Percentiles rank a stretch among this genome's conserved stretches.
Evolutionary conservation across 2,329 filamentous ascomycete genomes (phyloP).

Genomic region (Aspergillaceae sp.): DNA sequence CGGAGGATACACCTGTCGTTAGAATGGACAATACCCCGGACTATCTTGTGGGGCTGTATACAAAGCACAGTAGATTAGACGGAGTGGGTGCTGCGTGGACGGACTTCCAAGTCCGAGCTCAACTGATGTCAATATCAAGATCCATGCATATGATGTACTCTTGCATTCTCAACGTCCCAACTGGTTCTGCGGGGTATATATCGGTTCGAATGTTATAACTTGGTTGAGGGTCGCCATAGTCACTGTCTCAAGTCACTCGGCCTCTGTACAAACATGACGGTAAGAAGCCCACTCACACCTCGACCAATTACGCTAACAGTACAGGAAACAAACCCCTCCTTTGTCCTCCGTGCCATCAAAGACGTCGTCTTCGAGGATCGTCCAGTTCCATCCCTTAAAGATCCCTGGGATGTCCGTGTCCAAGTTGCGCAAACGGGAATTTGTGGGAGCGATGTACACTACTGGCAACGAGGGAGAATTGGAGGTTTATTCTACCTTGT

Average conservation of each 20-base stretch:
- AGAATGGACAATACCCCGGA: neutral
- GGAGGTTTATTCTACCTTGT: slow-evolving; percentile 15
- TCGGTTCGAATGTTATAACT: too few relatives aligned
- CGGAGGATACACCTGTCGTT: slow-evolving; percentile 49
- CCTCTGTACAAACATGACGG: neutral
- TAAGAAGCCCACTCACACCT: neutral
- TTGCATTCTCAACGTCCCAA: neutral
- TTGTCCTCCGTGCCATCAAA: slow-evolving; percentile 41
- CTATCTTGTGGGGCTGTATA: too few relatives aligned
- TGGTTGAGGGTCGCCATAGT: too few relatives aligned
- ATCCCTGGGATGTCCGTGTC: slow-evolving; percentile 36
- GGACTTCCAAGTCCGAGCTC: neutral
- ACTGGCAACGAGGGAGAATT: slow-evolving; percentile 37
- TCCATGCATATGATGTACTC: neutral
- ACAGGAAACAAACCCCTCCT: slow-evolving; percentile 28
- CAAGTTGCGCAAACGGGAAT: slow-evolving; percentile 42
- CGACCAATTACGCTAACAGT: neutral
- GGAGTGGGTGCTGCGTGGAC: neutral
- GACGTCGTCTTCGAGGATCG: slow-evolving; percentile 40
- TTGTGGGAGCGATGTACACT: slow-evolving; percentile 42
- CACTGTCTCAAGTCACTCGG: too few relatives aligned
- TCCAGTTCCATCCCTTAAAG: slow-evolving; percentile 29
- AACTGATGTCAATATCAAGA: neutral
- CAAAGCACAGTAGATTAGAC: too few relatives aligned
- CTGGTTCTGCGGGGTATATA: neutral